phyloP scores from a whole-genome alignment of 2,329 filamentous ascomycete genomes.

The Fusarium mangiferae region DNA sequence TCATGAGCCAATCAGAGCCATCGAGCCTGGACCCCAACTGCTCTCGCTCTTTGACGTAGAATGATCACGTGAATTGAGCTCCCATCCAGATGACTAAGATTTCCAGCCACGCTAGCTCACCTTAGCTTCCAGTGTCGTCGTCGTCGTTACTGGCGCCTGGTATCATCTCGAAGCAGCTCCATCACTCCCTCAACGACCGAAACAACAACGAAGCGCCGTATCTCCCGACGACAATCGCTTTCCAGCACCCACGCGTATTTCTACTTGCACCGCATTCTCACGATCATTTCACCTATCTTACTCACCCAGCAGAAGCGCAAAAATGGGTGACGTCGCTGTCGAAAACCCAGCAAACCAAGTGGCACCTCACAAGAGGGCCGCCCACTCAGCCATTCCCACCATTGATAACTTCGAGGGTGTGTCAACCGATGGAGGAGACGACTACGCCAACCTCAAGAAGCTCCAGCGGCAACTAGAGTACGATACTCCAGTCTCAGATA shows the following conservation, averaged over 20 bases:
- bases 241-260: background rate
- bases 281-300: background rate
- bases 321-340: conserved; percentile 88
- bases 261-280: background rate
- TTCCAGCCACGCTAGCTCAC: conserved; percentile 24
- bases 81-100: conserved; percentile 39
- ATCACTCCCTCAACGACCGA: conserved; percentile 30
- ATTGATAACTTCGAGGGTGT: conserved; percentile 91
- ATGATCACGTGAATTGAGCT: conserved; percentile 28
- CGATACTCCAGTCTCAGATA: conserved; percentile 41
- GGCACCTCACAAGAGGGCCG: conserved; percentile 83
- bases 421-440: conserved; percentile 83
- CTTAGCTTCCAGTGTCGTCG: conserved; percentile 43
- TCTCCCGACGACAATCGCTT: conserved; percentile 17
- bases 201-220: conserved; percentile 24
- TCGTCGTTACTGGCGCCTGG: conserved; percentile 45
- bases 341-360: conserved; percentile 81
- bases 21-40: background rate
- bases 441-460: conserved; percentile 96
- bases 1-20: conserved; percentile 33
- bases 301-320: conserved; percentile 42
- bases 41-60: conserved; percentile 3
- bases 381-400: conserved; percentile 84
- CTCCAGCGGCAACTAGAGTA: conserved; percentile 96
- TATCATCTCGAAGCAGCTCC: conserved; percentile 42